Percentiles rank a stretch among this genome's conserved stretches.
phyloP scores from a whole-genome alignment of 768 basidiomycete species.

The Kockovaella imperatae region DNA sequence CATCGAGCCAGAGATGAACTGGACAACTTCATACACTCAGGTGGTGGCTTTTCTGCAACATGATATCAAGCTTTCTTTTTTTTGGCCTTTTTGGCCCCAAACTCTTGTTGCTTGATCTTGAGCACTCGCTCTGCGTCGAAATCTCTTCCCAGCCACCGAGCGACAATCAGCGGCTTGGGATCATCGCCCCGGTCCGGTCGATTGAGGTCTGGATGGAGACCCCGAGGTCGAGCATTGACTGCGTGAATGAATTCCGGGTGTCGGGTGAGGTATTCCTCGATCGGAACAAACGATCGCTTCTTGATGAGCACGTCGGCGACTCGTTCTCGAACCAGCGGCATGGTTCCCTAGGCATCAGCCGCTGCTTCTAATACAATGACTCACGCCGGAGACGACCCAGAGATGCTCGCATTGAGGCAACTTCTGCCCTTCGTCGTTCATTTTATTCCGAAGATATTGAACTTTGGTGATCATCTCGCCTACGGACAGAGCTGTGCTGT shows the following conservation, averaged over 20 bases:
- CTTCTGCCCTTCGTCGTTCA: constrained; percentile 20
- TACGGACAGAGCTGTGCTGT: constrained; percentile 36
- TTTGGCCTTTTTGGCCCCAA: constrained; percentile 26
- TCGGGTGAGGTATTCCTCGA: constrained; percentile 40
- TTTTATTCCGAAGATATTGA: constrained; percentile 17
- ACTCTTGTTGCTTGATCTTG: constrained; percentile 40
- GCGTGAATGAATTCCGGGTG: constrained; percentile 35
- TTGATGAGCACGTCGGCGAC: constrained; percentile 38
- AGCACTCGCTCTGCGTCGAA: constrained; percentile 31
- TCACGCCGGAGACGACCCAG: constrained; percentile 40
- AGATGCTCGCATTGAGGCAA: constrained; percentile 36
- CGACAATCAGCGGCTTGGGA: constrained; percentile 30
- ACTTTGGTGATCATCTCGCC: constrained; percentile 40
- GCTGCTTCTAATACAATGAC: neutral
- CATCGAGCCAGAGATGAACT: neutral
- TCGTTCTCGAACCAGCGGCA: constrained; percentile 36
- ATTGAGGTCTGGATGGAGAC: constrained; percentile 34
- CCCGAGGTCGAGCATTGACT: constrained; percentile 29
- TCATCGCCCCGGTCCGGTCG: constrained; percentile 2
- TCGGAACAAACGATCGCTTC: constrained; percentile 35
- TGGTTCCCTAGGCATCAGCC: constrained; percentile 22
- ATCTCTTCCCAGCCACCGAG: constrained; percentile 38
- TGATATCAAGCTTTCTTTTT: constrained; percentile 12
- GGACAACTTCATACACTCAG: neutral
- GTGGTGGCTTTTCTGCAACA: too few relatives aligned